These are phyloP conservation scores for Farysia itapuensis DNA, from an alignment of 1,284 basidiomycete genomes.

Conservation along the genomic window DNA sequence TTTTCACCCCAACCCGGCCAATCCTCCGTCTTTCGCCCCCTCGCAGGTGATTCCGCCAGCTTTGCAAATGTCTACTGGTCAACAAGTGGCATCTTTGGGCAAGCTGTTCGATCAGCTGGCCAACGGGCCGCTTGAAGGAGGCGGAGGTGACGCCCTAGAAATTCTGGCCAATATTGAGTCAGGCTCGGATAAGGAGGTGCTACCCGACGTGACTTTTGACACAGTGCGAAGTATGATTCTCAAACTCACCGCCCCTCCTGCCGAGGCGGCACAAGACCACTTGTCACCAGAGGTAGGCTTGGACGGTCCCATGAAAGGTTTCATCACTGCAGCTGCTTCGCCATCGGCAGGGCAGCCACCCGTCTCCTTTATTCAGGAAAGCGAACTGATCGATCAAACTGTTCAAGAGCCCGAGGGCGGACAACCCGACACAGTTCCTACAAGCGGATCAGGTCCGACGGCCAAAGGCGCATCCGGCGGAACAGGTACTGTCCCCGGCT, in stretches of 20 bases:
- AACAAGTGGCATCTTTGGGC: constrained; percentile 26
- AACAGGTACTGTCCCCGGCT: constrained; percentile 8
- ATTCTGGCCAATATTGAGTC: constrained; percentile 20
- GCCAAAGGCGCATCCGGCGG: constrained; percentile 18
- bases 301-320: constrained; percentile 11
- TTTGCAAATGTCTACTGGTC: constrained; percentile 30
- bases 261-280: constrained; percentile 1
- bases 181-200: constrained; percentile 19
- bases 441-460: constrained; percentile 1
- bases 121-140: constrained; percentile 31
- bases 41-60: constrained; percentile 14
- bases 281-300: constrained; percentile 4
- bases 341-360: constrained; percentile 2
- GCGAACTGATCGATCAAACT: constrained; percentile 18
- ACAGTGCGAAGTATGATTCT: constrained; percentile 29
- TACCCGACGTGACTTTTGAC: constrained; percentile 20
- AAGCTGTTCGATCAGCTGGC: constrained; percentile 36
- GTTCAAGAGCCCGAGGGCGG: constrained; percentile 18
- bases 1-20: constrained; percentile 22
- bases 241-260: constrained; percentile 30
- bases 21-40: constrained; percentile 15
- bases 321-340: constrained; percentile 5
- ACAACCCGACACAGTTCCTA: constrained; percentile 9
- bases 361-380: constrained; percentile 33
- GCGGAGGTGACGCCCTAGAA: constrained; percentile 28